Percentiles rank a stretch among this genome's conserved stretches.
phyloP scores from a whole-genome alignment of 2,329 filamentous ascomycete genomes.

The Chalara sp. region DNA sequence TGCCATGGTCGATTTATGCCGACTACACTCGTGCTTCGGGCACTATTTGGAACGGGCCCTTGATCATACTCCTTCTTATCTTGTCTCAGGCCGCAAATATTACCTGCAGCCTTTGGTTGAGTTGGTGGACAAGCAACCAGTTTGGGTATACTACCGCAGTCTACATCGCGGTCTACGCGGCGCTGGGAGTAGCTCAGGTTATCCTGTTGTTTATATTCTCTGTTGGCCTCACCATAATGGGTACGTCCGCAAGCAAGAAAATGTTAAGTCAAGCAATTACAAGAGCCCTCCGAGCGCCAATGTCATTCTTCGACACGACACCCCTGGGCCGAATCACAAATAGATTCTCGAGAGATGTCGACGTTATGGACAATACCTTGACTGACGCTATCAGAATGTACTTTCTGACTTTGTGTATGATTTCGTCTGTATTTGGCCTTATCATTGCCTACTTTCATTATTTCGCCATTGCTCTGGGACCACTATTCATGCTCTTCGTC shows the following conservation, averaged over 20 bases:
- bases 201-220: conserved; percentile 76
- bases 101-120: conserved; percentile 72
- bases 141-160: conserved; percentile 59
- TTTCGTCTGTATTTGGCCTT: conserved; percentile 75
- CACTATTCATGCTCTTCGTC: conserved; percentile 70
- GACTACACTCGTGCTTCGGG: conserved; percentile 60
- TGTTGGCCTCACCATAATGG: conserved; percentile 67
- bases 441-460: conserved; percentile 96
- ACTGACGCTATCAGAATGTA: conserved; percentile 91
- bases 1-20: conserved; percentile 56
- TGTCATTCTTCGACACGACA: conserved; percentile 96
- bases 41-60: conserved; percentile 46
- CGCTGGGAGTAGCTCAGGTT: conserved; percentile 64
- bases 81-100: conserved; percentile 77
- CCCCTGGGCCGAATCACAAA: conserved; percentile 93
- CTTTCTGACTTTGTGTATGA: conserved; percentile 76
- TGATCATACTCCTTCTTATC: conserved; percentile 48
- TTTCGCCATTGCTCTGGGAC: conserved; percentile 56
- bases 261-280: conserved; percentile 78
- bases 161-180: conserved; percentile 70
- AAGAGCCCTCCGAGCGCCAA: conserved; percentile 64
- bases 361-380: conserved; percentile 92
- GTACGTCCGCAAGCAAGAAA: conserved; percentile 73
- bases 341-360: conserved; percentile 90
- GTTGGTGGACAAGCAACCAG: conserved; percentile 28